phyloP scores from a whole-genome alignment of 169 alveolate genomes.

The Plasmodium billcollinsi region DNA sequence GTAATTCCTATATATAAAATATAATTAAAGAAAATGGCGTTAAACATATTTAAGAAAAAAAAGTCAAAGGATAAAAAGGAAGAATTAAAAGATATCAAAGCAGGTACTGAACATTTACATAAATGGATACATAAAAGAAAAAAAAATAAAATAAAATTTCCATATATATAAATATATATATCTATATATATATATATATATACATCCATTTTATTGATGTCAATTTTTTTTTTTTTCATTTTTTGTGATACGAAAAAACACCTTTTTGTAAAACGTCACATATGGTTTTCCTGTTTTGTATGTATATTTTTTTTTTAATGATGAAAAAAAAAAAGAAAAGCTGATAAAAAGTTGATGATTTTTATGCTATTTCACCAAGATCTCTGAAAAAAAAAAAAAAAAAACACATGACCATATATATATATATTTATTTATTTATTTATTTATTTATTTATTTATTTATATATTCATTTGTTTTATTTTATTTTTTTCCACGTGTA shows the following conservation, averaged over 20 bases:
- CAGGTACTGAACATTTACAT: background rate
- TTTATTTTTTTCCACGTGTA: constrained; percentile 11
- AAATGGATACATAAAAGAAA: too few species aligned
- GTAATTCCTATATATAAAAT: background rate
- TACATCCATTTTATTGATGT: too few species aligned
- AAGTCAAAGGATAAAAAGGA: constrained; percentile 23
- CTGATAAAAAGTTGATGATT: constrained; percentile 31
- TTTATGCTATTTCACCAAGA: constrained; percentile 64
- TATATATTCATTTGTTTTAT: background rate
- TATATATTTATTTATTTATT: background rate
- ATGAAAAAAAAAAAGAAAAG: constrained; percentile 31
- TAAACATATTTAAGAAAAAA: constrained; percentile 18
- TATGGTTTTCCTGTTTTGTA: background rate
- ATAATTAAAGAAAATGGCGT: constrained; percentile 33
- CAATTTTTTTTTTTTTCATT: too few species aligned
- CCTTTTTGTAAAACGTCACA: too few species aligned
- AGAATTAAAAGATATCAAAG: background rate
- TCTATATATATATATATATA: too few species aligned
- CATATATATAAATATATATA: too few species aligned
- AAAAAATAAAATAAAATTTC: too few species aligned
- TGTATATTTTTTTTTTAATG: constrained; percentile 12
- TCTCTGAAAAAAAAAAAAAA: constrained; percentile 54
- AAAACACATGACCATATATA: background rate
- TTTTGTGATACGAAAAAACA: too few species aligned
- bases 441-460: background rate